A percentile compares a stretch with the other conserved stretches of the same genome.
Evolutionary conservation across 805 yeast species (phyloP).

Genomic region (Kodamaea kakaduensis): DNA sequence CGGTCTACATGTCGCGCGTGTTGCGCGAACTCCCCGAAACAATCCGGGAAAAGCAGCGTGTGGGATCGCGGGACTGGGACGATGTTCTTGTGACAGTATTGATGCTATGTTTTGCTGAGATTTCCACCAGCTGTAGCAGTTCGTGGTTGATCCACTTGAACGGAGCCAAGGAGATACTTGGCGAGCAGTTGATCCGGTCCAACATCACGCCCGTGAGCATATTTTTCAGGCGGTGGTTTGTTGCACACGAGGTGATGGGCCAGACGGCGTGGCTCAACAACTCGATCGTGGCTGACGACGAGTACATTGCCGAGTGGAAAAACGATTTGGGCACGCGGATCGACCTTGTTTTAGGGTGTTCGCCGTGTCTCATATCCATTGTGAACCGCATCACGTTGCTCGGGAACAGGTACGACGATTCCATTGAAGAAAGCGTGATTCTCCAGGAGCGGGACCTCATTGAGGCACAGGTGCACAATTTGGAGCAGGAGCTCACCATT

Average conservation of each 20-base stretch:
- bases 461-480: slow-evolving; percentile 19
- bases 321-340: slow-evolving; percentile 31
- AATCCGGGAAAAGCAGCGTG: slow-evolving; percentile 22
- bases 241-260: slow-evolving; percentile 43
- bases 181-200: slow-evolving; percentile 19
- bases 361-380: slow-evolving; percentile 33
- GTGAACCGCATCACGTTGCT: slow-evolving; percentile 34
- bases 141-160: slow-evolving; percentile 36
- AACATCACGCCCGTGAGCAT: slow-evolving; percentile 28
- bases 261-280: slow-evolving; percentile 35
- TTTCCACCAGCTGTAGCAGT: slow-evolving; percentile 36
- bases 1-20: slow-evolving; percentile 23
- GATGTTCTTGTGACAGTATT: slow-evolving; percentile 37
- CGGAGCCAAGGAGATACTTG: slow-evolving; percentile 35
- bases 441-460: slow-evolving; percentile 23
- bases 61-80: slow-evolving; percentile 31
- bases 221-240: slow-evolving; percentile 36
- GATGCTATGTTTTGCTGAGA: slow-evolving; percentile 39
- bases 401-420: slow-evolving; percentile 18
- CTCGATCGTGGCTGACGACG: slow-evolving; percentile 24
- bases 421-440: slow-evolving; percentile 15
- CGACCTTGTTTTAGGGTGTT: slow-evolving; percentile 38
- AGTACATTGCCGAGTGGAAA: slow-evolving; percentile 26
- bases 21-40: slow-evolving; percentile 26
- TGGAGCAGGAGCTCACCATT: slow-evolving; percentile 19